Evolutionary conservation across 495 filamentous ascomycete species (phyloP).

Genomic region (Trichoderma erinaceum): DNA sequence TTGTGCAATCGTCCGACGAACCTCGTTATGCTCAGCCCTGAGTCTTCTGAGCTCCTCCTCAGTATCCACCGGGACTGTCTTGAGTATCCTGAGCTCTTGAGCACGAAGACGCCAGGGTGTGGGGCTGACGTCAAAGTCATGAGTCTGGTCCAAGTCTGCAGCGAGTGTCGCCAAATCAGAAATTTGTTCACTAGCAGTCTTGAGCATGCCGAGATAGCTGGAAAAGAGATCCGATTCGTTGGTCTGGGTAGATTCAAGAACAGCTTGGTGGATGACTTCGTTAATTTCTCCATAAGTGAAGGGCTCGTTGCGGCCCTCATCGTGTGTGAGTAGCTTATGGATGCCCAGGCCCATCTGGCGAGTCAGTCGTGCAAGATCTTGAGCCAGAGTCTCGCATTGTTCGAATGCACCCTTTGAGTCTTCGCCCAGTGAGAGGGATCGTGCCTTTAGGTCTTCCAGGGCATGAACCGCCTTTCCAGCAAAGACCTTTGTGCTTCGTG

Average conservation of each 20-base stretch:
- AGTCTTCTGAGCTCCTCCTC: conserved; percentile 72
- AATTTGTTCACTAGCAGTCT: conserved; percentile 56
- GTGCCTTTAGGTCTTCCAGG: conserved; percentile 68
- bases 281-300: conserved; percentile 61
- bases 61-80: conserved; percentile 68
- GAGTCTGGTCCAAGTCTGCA: conserved; percentile 67
- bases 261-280: conserved; percentile 52
- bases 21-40: conserved; percentile 65
- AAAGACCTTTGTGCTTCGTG: conserved; percentile 78
- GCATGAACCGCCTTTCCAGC: conserved; percentile 71
- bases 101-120: conserved; percentile 82
- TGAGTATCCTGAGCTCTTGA: conserved; percentile 68
- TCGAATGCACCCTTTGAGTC: conserved; percentile 47
- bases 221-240: conserved; percentile 58
- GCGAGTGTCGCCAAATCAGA: conserved; percentile 68
- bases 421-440: conserved; percentile 67
- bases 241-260: conserved; percentile 42
- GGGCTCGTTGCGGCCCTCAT: conserved; percentile 66
- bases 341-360: conserved; percentile 62
- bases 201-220: conserved; percentile 60
- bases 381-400: conserved; percentile 55
- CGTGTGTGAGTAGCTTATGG: conserved; percentile 51
- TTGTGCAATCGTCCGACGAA: conserved; percentile 54
- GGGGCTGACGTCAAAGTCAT: conserved; percentile 70
- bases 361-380: conserved; percentile 61